Evolutionary conservation across 2,329 filamentous ascomycete species (phyloP).

Genomic region (Cephalotrichum gorgonifer): DNA sequence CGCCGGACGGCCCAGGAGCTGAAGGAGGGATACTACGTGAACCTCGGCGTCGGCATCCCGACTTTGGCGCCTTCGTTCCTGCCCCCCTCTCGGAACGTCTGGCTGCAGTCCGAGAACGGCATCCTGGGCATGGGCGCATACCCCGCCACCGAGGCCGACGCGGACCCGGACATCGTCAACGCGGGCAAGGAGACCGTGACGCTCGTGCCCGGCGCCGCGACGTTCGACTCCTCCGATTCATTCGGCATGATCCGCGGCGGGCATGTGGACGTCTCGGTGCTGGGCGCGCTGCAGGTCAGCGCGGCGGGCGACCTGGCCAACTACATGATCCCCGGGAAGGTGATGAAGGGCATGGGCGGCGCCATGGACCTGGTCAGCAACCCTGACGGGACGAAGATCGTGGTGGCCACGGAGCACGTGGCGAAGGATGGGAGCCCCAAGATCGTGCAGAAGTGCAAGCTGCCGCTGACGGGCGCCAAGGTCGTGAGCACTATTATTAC

Average conservation of each 20-base stretch:
- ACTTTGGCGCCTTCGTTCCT: slow-evolving; percentile 75
- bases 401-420: slow-evolving; percentile 60
- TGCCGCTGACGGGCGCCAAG: slow-evolving; percentile 55
- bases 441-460: slow-evolving; percentile 51
- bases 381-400: slow-evolving; percentile 61
- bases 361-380: slow-evolving; percentile 67
- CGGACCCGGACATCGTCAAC: slow-evolving; percentile 69
- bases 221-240: slow-evolving; percentile 71
- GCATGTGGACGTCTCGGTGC: slow-evolving; percentile 73
- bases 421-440: slow-evolving; percentile 60
- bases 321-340: slow-evolving; percentile 84
- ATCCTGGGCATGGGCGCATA: slow-evolving; percentile 78
- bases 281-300: slow-evolving; percentile 73
- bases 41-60: slow-evolving; percentile 72
- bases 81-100: slow-evolving; percentile 57
- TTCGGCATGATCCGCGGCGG: slow-evolving; percentile 84
- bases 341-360: slow-evolving; percentile 80
- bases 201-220: slow-evolving; percentile 62
- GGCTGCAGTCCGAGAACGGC: slow-evolving; percentile 81
- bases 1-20: slow-evolving; percentile 70
- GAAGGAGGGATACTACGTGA: slow-evolving; percentile 70
- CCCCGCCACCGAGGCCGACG: slow-evolving; percentile 60
- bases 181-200: slow-evolving; percentile 84
- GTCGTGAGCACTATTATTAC: slow-evolving; percentile 66
- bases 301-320: slow-evolving; percentile 73